Percentiles rank a stretch among this genome's conserved stretches.
Conservation (phyloP, 352 stramenopile species). For the Globisporangium irregulare region DNA sequence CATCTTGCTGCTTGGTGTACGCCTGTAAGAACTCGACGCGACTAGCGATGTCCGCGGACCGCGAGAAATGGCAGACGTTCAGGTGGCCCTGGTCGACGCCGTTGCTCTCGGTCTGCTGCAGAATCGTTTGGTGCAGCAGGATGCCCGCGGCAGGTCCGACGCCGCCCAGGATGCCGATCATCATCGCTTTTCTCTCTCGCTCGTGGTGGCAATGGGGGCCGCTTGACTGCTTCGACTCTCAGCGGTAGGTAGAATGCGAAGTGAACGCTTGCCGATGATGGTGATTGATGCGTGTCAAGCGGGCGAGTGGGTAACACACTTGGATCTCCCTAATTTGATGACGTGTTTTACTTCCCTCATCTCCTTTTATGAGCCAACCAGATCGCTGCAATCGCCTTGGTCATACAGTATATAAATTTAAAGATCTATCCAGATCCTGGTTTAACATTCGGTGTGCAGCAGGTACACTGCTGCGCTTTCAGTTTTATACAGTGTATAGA, state of each 20-base stretch:
- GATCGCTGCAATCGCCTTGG: background rate
- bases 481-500: too few species aligned
- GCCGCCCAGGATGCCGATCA: conserved; percentile 51
- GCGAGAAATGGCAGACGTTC: conserved; percentile 44
- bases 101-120: conserved; percentile 42
- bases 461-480: too few species aligned
- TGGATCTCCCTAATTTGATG: background rate
- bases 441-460: too few species aligned
- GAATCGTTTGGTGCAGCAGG: conserved; percentile 49
- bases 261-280: background rate
- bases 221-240: background rate
- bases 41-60: conserved; percentile 37
- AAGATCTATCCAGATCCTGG: too few species aligned
- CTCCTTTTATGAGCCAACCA: conserved; percentile 4
- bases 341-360: background rate
- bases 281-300: background rate
- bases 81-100: conserved; percentile 52
- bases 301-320: background rate
- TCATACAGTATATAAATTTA: background rate
- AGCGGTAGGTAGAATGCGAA: background rate
- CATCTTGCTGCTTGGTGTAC: background rate
- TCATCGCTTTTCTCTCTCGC: background rate
- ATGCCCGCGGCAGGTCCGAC: conserved; percentile 45
- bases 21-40: conserved; percentile 31
- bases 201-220: background rate